A percentile compares a stretch with the other conserved stretches of the same genome.
Conservation (phyloP, 768 basidiomycete genomes). For the Psilocybe sp. region DNA sequence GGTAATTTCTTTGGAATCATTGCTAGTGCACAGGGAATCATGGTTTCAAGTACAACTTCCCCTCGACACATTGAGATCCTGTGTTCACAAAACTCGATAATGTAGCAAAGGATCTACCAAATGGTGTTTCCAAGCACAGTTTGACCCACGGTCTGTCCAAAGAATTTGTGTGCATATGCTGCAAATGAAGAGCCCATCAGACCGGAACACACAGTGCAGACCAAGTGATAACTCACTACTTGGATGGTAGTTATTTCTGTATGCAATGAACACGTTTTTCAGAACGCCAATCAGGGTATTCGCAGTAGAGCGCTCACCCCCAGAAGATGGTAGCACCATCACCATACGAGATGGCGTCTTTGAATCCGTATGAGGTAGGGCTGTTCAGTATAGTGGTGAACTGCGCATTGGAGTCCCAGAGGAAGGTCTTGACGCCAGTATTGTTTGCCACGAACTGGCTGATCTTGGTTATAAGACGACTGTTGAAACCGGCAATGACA, state of each 20-base stretch:
- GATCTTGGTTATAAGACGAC: constrained; percentile 40
- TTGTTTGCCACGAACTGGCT: constrained; percentile 39
- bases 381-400: constrained; percentile 48
- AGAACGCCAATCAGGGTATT: background rate
- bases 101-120: constrained; percentile 17
- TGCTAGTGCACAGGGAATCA: no score
- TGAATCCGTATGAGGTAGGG: constrained; percentile 51
- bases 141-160: constrained; percentile 19
- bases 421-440: constrained; percentile 43
- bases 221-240: constrained; percentile 34
- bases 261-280: background rate
- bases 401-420: constrained; percentile 48
- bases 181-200: background rate
- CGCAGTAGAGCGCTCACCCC: constrained; percentile 35
- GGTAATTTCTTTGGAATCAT: no score
- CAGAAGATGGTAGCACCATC: constrained; percentile 45
- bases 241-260: constrained; percentile 54
- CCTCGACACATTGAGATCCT: background rate
- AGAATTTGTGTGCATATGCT: constrained; percentile 41
- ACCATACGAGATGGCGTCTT: constrained; percentile 49
- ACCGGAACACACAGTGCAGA: background rate
- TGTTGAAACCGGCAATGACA: constrained; percentile 52
- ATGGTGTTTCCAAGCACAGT: constrained; percentile 14
- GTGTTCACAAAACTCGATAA: background rate
- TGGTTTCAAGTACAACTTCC: background rate